Evolutionary conservation across 2,329 filamentous ascomycete species (phyloP).

Genomic region (Sporothrix euskadiensis): DNA sequence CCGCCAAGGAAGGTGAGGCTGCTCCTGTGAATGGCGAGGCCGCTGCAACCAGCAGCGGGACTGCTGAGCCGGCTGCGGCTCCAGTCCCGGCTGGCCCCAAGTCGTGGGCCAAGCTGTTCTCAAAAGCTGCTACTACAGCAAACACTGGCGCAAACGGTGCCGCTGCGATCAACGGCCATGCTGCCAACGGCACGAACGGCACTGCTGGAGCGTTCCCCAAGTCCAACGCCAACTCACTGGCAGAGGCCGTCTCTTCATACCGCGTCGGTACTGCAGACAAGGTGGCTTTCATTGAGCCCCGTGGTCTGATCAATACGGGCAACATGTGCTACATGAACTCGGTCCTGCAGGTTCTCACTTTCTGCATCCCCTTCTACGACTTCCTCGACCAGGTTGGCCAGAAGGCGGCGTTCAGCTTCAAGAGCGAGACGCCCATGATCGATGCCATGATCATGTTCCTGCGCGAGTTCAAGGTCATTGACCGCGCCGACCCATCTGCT

Average conservation of each 20-base stretch:
- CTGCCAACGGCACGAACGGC: constrained; percentile 35
- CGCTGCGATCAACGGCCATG: constrained; percentile 30
- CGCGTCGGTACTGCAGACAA: constrained; percentile 65
- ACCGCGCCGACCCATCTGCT: constrained; percentile 73
- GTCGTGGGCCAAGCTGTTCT: constrained; percentile 45
- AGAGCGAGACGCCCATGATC: constrained; percentile 88
- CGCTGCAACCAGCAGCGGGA: background rate
- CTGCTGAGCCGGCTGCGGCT: constrained; percentile 24
- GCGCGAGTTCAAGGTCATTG: constrained; percentile 84
- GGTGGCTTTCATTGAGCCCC: constrained; percentile 82
- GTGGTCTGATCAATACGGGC: constrained; percentile 92
- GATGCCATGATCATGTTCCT: constrained; percentile 98
- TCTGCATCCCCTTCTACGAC: constrained; percentile 90
- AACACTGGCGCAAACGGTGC: constrained; percentile 36
- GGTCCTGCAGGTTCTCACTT: constrained; percentile 92
- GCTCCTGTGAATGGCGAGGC: background rate
- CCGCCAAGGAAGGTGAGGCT: constrained; percentile 23
- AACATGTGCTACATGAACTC: constrained; percentile 99
- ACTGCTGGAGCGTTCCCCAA: constrained; percentile 44
- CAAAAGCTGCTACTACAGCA: constrained; percentile 36
- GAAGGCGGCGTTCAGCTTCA: constrained; percentile 85
- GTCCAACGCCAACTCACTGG: constrained; percentile 60
- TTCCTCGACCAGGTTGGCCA: constrained; percentile 87
- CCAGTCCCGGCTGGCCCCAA: constrained; percentile 37
- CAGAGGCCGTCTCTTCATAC: constrained; percentile 75